Percentiles rank a stretch among this genome's conserved stretches.
Conservation (phyloP, 2,329 filamentous ascomycete species). For the Cordyceps tenuipes region DNA sequence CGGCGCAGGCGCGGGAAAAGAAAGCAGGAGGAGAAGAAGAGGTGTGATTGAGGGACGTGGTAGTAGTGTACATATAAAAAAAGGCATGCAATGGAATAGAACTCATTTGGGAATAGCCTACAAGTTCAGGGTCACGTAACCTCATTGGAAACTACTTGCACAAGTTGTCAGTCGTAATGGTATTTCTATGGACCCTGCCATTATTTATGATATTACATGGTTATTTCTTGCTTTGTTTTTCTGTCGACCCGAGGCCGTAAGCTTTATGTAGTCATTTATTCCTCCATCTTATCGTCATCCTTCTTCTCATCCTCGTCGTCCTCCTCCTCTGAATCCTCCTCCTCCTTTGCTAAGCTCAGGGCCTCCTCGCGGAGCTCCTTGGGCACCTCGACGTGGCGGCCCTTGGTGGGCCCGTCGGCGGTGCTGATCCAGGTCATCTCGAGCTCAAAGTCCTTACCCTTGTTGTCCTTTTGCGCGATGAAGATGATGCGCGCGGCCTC, state of each 20-base stretch:
- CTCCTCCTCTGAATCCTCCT: slow-evolving; percentile 79
- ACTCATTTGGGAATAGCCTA: neutral
- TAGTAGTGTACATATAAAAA: neutral
- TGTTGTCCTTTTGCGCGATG: slow-evolving; percentile 95
- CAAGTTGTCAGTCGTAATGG: slow-evolving; percentile 20
- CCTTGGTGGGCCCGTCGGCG: slow-evolving; percentile 78
- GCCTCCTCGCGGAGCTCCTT: slow-evolving; percentile 86
- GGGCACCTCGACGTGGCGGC: slow-evolving; percentile 86
- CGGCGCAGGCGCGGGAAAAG: slow-evolving; percentile 23
- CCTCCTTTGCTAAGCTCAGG: slow-evolving; percentile 84
- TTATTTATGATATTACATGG: slow-evolving; percentile 29
- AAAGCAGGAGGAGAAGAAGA: neutral
- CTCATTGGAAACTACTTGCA: slow-evolving; percentile 15
- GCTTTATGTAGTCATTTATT: slow-evolving; percentile 41
- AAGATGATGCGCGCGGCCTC: slow-evolving; percentile 97
- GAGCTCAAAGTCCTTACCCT: slow-evolving; percentile 98
- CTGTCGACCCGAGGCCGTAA: neutral
- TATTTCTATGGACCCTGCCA: slow-evolving; percentile 3
- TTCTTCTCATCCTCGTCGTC: slow-evolving; percentile 57
- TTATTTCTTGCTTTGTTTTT: neutral
- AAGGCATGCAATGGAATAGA: neutral
- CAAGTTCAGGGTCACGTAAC: neutral
- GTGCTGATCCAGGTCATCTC: slow-evolving; percentile 98
- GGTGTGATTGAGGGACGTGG: neutral
- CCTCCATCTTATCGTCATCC: slow-evolving; percentile 79